Base-by-base conservation (phyloP, 306 rosid genomes). In the Mimosa bimucronata region DNA sequence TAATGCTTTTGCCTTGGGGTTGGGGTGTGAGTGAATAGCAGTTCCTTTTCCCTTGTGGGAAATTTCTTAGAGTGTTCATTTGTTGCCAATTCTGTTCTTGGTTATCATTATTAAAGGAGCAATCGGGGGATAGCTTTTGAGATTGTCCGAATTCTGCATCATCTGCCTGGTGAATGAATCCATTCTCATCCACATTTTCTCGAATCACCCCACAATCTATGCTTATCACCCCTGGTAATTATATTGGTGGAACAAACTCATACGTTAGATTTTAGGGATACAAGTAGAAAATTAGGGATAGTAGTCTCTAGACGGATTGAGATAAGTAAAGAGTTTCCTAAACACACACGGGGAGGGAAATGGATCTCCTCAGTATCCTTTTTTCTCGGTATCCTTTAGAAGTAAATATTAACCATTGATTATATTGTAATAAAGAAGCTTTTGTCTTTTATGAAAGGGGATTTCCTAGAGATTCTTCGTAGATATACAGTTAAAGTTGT, bases 21-120 rank as follows among this genome's bases (percentile, higher is more conserved):
- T 73, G 78, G 0, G 88, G 86, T 7, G 48, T 83, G 19, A 88
- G 45, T 30, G 66, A 74, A 74, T 84, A 89, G 78, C 93, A 89
- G 40, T 82, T 87, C 71, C 76, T 85, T 19, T 3, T 53, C 34
- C 87, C 87, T 1, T 72, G 15, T 15, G 89, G 88, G 31, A 89
- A 89, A 29, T 84, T 85, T 81, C 93, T 85, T 3, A 83, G 12
- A 6, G 65, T 79, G 28, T 19, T n/a, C 26, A 79, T n/a, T n/a
- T 61, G 73, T 3, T 25, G 5, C 31, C 16, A 2, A 21, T 9
- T 3, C 30, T 21, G 76, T 7, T 18, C 34, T 3, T 53, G 11
- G 2, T n/a, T n/a, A 2, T 21, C 0, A 9, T 55, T 0, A 1
- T 46, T n/a, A 6, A 48, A 0, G 57, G 5, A 37, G 18, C 26